Evolutionary conservation across 768 basidiomycete species (phyloP), one percentile per base, ranked within the genome.

Genomic region (Suillus plorans): DNA sequence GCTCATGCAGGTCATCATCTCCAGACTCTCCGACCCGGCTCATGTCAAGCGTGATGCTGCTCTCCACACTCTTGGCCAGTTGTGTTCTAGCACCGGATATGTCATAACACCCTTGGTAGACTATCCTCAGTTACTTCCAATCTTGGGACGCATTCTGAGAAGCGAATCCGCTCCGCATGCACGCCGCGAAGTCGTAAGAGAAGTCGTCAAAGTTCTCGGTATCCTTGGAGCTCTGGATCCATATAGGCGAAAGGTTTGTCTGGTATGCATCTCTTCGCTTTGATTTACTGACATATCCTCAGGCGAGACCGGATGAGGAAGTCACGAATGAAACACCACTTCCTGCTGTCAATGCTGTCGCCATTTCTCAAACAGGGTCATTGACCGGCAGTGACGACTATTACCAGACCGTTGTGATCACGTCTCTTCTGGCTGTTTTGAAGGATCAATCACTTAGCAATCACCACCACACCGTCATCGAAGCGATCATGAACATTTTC

Each of bases 401-500:
- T 77, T 99, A 95, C 78, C 97, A 99, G 74, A 94, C 94, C 7
- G 94, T 96, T 7, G 96, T 96, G 44, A 93, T 99, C 73, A 91
- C 87, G 34, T 86, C 95, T 0, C 84, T 99, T 12, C 84, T 99
- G 41, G 84, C 87, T 49, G 91, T 99, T 64, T 76, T 99, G 66
- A 92, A 89, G 72, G 97, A 99, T 74, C 89, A 92, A 62, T 89
- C 95, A 1, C 82, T 97, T 65, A 91, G 85, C 71, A 88, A 82
- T 63, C 90, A 94, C 70, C 95, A 98, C 70, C 91, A 97, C 71
- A 91, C 89, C 28, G 97, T 96, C 56, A 95, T 99, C 63, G 95
- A 99, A 74, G 95, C 95, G 1, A 91, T 99, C 69, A 98, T 99
- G 94, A 91, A 94, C 55, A 99, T 99, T 66, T 99, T 99, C 85